Evolutionary conservation across 805 yeast genomes (phyloP).

Genomic region (Yamadazyma sp.): DNA sequence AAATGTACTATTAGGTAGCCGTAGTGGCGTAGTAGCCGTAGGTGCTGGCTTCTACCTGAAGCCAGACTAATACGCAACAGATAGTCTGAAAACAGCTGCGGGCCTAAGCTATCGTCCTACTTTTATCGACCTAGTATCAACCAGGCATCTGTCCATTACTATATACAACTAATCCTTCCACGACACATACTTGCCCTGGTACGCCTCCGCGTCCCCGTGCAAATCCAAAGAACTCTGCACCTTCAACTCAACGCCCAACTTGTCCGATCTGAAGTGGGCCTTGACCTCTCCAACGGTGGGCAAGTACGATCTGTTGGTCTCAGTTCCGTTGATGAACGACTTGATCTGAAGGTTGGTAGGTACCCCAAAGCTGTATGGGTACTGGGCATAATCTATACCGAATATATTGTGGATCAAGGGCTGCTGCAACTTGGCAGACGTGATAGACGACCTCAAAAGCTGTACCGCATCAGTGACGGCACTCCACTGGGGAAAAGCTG

Average conservation of each 20-base stretch:
- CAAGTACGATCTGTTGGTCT: conserved; percentile 62
- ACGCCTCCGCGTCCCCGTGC: conserved; percentile 46
- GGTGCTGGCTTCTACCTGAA: too few species aligned
- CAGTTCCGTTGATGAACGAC: conserved; percentile 67
- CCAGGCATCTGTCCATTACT: conserved; percentile 1
- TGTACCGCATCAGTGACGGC: conserved; percentile 19
- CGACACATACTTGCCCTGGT: conserved; percentile 42
- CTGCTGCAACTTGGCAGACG: conserved; percentile 26
- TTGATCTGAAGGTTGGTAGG: conserved; percentile 71
- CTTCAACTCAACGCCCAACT: conserved; percentile 62
- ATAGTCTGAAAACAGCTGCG: too few species aligned
- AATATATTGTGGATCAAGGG: conserved; percentile 42
- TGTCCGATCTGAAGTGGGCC: conserved; percentile 60
- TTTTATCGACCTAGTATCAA: background rate
- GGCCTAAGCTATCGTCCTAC: too few species aligned
- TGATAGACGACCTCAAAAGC: conserved; percentile 22
- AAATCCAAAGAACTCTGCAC: conserved; percentile 58
- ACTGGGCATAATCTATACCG: conserved; percentile 39
- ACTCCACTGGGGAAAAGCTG: conserved; percentile 35
- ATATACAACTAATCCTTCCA: conserved; percentile 30
- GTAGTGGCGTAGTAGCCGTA: too few species aligned
- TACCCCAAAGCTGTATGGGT: conserved; percentile 73
- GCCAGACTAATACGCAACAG: too few species aligned
- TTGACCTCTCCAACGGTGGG: conserved; percentile 68
- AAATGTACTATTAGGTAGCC: too few species aligned